Percentiles rank a stretch among this genome's conserved stretches.
phyloP scores from a whole-genome alignment of 805 yeast species.

The Metschnikowia sp. region DNA sequence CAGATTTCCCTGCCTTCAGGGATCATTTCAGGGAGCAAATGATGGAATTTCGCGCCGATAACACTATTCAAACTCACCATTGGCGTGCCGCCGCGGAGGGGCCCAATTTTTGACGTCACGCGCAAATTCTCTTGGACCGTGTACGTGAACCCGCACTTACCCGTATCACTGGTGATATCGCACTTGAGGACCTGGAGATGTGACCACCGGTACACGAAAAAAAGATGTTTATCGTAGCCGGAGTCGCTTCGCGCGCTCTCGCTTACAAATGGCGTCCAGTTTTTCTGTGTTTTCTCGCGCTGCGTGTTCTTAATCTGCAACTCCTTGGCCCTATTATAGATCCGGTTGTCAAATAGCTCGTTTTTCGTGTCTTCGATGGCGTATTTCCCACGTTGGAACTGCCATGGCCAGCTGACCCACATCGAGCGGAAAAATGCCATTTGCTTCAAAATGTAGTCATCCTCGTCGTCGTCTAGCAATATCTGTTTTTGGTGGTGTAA shows the following conservation, averaged over 20 bases:
- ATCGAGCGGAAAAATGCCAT: conserved; percentile 7
- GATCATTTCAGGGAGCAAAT: conserved; percentile 7
- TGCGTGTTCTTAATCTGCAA: conserved; percentile 8
- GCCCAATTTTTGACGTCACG: conserved; percentile 18
- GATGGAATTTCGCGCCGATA: neutral
- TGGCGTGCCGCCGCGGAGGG: conserved; percentile 24
- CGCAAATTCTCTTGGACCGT: conserved; percentile 3
- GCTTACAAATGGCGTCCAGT: conserved; percentile 41
- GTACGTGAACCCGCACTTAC: conserved; percentile 21
- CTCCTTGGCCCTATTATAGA: conserved; percentile 11
- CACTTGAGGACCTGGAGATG: conserved; percentile 29
- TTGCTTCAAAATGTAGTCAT: conserved; percentile 3
- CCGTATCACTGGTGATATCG: conserved; percentile 22
- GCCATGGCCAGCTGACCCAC: conserved; percentile 15
- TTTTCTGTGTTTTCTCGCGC: conserved; percentile 25
- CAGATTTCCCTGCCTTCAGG: conserved; percentile 38
- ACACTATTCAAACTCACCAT: conserved; percentile 12
- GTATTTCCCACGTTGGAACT: conserved; percentile 14
- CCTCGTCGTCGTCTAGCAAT: conserved; percentile 11
- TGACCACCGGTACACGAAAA: conserved; percentile 34
- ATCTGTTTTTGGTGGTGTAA: conserved; percentile 18
- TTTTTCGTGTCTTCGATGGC: conserved; percentile 1
- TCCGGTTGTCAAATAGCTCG: conserved; percentile 1
- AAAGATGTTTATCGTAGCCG: conserved; percentile 27
- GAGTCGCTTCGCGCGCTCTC: conserved; percentile 11